Percentiles rank a stretch among this genome's conserved stretches.
These are phyloP conservation scores for Gyromitra esculenta DNA, from an alignment of 2,329 filamentous ascomycete species.

Conservation along the genomic window DNA sequence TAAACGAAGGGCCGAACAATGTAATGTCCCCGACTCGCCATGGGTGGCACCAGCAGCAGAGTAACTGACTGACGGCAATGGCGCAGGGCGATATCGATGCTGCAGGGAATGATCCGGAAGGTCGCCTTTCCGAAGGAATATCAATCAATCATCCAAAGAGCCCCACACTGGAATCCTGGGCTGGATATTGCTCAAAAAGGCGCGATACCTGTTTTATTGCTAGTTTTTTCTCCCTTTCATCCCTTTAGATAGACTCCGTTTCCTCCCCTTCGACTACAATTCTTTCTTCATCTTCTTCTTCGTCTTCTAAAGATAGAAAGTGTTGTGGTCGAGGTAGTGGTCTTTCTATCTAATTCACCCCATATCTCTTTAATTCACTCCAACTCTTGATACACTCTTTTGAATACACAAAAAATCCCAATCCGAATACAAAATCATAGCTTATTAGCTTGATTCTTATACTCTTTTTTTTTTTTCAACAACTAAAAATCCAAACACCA, in stretches of 20 bases:
- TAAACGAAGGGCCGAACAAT: not conserved
- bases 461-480: not conserved
- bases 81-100: slow-evolving; percentile 7
- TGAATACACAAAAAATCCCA: not conserved
- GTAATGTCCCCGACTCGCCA: not conserved
- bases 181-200: not conserved
- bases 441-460: slow-evolving; percentile 4
- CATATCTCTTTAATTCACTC: slow-evolving; percentile 19
- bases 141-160: slow-evolving; percentile 9
- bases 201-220: slow-evolving; percentile 2
- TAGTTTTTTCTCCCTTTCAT: not conserved
- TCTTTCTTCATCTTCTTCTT: slow-evolving; percentile 12
- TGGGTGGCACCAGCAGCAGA: slow-evolving; percentile 1
- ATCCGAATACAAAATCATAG: not conserved
- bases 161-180: slow-evolving; percentile 5
- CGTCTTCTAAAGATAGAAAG: slow-evolving; percentile 25
- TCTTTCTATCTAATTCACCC: slow-evolving; percentile 21
- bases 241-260: slow-evolving; percentile 17
- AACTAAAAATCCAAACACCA: not conserved
- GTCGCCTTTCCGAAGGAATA: slow-evolving; percentile 13
- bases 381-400: slow-evolving; percentile 38
- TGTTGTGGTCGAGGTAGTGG: slow-evolving; percentile 21
- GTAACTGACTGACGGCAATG: slow-evolving; percentile 6
- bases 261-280: not conserved
- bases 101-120: slow-evolving; percentile 12